Base-by-base conservation (phyloP, 2,329 filamentous ascomycete species). In the Chalaropsis ovoidea region DNA sequence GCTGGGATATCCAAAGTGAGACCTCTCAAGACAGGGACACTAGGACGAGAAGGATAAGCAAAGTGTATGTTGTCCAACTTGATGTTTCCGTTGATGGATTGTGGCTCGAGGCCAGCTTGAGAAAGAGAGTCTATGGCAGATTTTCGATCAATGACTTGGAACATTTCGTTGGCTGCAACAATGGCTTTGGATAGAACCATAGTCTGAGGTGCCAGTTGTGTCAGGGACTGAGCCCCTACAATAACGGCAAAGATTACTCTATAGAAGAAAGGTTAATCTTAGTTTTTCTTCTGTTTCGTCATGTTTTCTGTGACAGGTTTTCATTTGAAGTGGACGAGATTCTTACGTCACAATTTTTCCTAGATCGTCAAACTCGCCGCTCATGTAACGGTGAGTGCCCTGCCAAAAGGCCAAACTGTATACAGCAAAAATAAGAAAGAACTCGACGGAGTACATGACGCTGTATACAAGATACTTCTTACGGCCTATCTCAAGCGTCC, bases 31-130 rank as follows among this genome's bases (percentile, higher is more conserved):
- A 82, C 76, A 2, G 74, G 71, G 11, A 81, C 76, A 42, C 76
- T 78, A 0, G 82, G 78, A 0, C 84, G 78, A 3, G 82, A 78
- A 17, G 83, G 83, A 69, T 86, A 86, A 0, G 79, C 73, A 69
- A 86, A 86, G 19, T 71, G 72, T 8, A 86, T 73, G 43, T 78
- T 72, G 1, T 71, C 69, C 2, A 85, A 74, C 62, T 77, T 74
- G 43, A 86, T 81, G 17, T 80, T 75, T 1, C 77, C 79, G 0
- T 69, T n/a, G 15, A 75, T 71, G 0, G 27, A 70, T 0, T 64
- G 64, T 0, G 71, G 70, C 3, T 71, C 70, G 0, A 71, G 67
- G 1, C 79, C 79, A 0, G 72, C 71, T 0, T 72, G 68, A 0
- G 75, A 76, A 1, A 80, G 71, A 0, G 79, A 75, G 65, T 81